Evolutionary conservation across 306 rosid species (phyloP), one percentile per base, ranked within the genome.

Genomic region (Dalbergia oliveri): DNA sequence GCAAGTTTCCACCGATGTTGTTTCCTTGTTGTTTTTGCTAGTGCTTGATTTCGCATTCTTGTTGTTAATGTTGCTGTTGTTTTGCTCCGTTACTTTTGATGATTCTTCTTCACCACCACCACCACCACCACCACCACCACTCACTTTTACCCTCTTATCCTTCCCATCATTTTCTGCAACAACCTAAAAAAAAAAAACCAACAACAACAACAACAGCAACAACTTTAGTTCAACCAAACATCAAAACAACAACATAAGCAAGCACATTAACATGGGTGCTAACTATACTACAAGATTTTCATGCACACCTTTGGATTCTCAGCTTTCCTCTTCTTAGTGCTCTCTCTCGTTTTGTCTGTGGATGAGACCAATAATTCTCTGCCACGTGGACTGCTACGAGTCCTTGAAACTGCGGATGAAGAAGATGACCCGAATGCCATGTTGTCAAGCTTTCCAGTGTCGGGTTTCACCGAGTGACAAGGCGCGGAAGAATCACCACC

Each of bases 21-120:
- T 37, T 84, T 88, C 97, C 62, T 81, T 81, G 69, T 81, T 84
- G 77, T 80, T 88, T 54, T n/a, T 80, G n/a, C 43, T 75, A 5
- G 47, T 75, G 66, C 57, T 54, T 6, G 43, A 47, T 41, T 66
- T 78, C 45, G 51, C 45, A 82, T 79, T 84, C 75, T 88, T 88
- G 1, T 37, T 37, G 41, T 37, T 43, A 4, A 10, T 13, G 8
- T 14, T 54, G 59, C 78, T 61, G 76, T 85, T 63, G 19, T 63
- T 84, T 89, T 80, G 91, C 60, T 87, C 90, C 10, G 83, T 84
- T 54, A 76, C 78, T 81, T 94, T 94, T 9, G 98, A 92, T 57
- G 97, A 90, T 53, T 90, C 97, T 7, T 80, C 93, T 76, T 90
- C 96, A 4, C 87, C 94, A 4, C 66, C 88, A 21, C 88, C 94